These are phyloP conservation scores for Telopea speciosissima DNA, from an alignment of 177 flowering plant genomes.

Conservation along the genomic window DNA sequence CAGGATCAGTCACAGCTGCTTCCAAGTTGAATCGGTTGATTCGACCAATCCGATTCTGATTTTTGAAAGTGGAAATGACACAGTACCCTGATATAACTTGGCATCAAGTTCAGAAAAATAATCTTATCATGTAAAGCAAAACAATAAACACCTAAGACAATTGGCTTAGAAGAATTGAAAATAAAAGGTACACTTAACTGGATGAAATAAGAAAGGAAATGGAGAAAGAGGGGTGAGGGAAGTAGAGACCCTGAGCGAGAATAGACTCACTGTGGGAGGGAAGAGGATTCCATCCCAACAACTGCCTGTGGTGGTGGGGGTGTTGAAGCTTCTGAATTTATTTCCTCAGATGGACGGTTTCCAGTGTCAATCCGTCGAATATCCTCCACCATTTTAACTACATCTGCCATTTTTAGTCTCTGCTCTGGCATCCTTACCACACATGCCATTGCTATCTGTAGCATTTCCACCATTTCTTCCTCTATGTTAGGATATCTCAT, in stretches of 20 bases:
- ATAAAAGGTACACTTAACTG: not conserved
- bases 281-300: not conserved
- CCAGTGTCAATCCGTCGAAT: conserved; percentile 36
- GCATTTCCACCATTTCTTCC: conserved; percentile 92
- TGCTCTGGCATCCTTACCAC: conserved; percentile 75
- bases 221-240: too few species aligned
- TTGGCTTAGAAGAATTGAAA: not conserved
- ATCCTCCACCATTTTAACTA: conserved; percentile 71
- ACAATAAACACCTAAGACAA: too few species aligned
- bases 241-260: not conserved
- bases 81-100: too few species aligned
- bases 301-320: conserved; percentile 24
- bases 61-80: too few species aligned
- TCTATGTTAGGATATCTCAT: conserved; percentile 80
- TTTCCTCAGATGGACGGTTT: conserved; percentile 35
- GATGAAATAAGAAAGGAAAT: too few species aligned
- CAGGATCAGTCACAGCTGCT: too few species aligned
- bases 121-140: too few species aligned
- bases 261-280: not conserved
- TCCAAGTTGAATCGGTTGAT: too few species aligned
- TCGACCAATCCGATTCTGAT: too few species aligned
- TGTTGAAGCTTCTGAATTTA: conserved; percentile 37
- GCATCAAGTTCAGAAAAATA: too few species aligned
- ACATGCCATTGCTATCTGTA: conserved; percentile 86
- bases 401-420: conserved; percentile 78